Evolutionary conservation across 495 filamentous ascomycete genomes (phyloP), one percentile per base, ranked within the genome.

Genomic region (Penicillium paradoxum): DNA sequence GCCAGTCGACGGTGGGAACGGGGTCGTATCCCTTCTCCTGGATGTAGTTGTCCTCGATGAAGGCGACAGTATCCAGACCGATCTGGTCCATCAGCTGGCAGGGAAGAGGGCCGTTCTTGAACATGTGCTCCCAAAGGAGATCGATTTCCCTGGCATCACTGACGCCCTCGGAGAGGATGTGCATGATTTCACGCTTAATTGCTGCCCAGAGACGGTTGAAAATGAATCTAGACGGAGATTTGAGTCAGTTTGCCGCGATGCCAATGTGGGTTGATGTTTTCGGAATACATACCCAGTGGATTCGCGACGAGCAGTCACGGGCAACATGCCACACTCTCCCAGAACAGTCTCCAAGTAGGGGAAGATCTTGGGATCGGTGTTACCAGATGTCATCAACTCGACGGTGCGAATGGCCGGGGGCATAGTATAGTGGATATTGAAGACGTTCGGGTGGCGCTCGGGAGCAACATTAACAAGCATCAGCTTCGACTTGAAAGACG

Each of bases 131-230:
- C 67, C 65, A 70, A 0, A 72, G 47, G 9, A 64, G 25, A 34
- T 83, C 79, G 25, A 83, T 74, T 46, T 80, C 73, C 13, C 63
- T 59, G 0, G 80, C 72, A 3, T 62, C 58, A 30, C 62, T 67
- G 13, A 82, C 78, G 0, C 72, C 78, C 22, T 82, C 78, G 2
- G 71, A 59, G 4, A 84, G 64, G 11, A 83, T 75, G 15, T 58
- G 61, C 19, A 83, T 49, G 14, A 69, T 70, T 52, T 82, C 79
- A 4, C 78, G 70, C 58, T 83, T 81, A 51, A 82, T 65, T 5
- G 79, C 78, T 0, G 77, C 80, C 79, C 79, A 84, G 18, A 84
- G 67, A 0, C 81, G 76, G 45, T 82, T 81, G 62, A 81, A 77
- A 18, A 84, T 73, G 56, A 83, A 77, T 8, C 66, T 71, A 29